phyloP scores from a whole-genome alignment of 306 rosid species.

The Castanea mollissima region DNA sequence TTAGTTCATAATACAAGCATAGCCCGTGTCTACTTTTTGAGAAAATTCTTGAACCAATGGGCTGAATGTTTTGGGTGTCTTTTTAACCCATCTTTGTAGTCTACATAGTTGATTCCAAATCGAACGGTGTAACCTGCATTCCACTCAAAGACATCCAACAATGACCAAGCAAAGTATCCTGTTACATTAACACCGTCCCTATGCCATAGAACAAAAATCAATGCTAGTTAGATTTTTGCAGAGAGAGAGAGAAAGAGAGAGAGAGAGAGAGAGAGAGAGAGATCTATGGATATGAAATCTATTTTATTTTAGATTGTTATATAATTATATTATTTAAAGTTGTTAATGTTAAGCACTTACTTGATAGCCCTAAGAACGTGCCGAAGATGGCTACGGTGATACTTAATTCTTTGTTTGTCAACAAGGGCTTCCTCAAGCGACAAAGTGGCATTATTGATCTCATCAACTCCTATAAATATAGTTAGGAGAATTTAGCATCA shows the following conservation, averaged over 20 bases:
- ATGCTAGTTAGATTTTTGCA: neutral
- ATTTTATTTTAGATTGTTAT: too few relatives aligned
- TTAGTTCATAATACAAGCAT: too few relatives aligned
- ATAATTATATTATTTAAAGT: too few relatives aligned
- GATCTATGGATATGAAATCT: neutral
- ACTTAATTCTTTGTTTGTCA: constrained; percentile 46
- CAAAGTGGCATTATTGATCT: constrained; percentile 43
- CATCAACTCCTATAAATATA: constrained; percentile 47
- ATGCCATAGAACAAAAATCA: neutral
- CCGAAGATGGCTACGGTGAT: constrained; percentile 33
- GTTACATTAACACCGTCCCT: constrained; percentile 62
- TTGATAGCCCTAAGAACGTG: constrained; percentile 33
- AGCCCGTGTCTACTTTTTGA: neutral
- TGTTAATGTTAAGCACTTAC: constrained; percentile 20
- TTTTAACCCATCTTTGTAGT: constrained; percentile 45
- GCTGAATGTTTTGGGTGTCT: constrained; percentile 61
- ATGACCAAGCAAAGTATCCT: constrained; percentile 73
- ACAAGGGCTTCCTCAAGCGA: constrained; percentile 29
- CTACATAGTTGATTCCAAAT: constrained; percentile 59
- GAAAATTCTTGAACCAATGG: constrained; percentile 60
- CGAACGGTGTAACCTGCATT: constrained; percentile 46
- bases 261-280: neutral
- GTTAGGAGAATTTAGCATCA: neutral
- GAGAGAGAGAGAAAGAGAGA: neutral
- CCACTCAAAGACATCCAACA: constrained; percentile 71